A percentile compares a stretch with the other conserved stretches of the same genome.
Conservation (phyloP, 2,329 filamentous ascomycete species). For the Zymoseptoria brevis region DNA sequence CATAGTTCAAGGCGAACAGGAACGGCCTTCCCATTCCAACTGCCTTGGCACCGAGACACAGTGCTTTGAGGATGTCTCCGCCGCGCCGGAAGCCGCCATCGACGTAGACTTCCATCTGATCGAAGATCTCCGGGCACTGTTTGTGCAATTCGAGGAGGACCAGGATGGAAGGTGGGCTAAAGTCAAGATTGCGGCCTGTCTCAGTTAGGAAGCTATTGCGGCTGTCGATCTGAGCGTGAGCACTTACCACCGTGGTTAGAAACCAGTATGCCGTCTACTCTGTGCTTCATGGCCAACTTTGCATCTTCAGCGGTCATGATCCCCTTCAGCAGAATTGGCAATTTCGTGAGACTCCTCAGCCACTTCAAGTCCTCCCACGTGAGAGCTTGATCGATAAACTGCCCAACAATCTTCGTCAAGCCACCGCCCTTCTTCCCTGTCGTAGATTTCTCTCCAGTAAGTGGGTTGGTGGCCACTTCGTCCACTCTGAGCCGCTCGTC, state of each 20-base stretch:
- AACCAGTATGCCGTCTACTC: constrained; percentile 36
- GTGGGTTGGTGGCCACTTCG: constrained; percentile 15
- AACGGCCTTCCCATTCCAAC: constrained; percentile 55
- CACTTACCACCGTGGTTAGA: constrained; percentile 44
- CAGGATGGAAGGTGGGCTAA: constrained; percentile 46
- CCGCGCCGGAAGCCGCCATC: constrained; percentile 59
- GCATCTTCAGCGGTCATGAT: constrained; percentile 35
- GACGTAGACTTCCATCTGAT: constrained; percentile 45
- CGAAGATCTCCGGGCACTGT: constrained; percentile 44
- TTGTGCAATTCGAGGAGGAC: constrained; percentile 54
- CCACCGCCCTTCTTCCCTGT: constrained; percentile 45
- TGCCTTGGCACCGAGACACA: constrained; percentile 56
- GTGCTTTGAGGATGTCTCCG: constrained; percentile 58
- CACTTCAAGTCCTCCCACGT: constrained; percentile 41
- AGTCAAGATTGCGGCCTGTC: constrained; percentile 7
- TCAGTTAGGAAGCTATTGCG: not conserved
- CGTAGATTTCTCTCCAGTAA: constrained; percentile 36
- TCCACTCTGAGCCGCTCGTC: constrained; percentile 32
- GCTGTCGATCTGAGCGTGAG: not conserved
- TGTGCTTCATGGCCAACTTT: constrained; percentile 33
- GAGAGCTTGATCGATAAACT: constrained; percentile 48
- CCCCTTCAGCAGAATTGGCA: constrained; percentile 33
- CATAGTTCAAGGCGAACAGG: constrained; percentile 53
- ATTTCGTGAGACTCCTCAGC: constrained; percentile 25
- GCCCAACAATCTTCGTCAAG: constrained; percentile 46